Percentiles rank a stretch among this genome's conserved stretches.
phyloP scores from a whole-genome alignment of 108 stramenopile species.

The Chaetoceros muelleri region DNA sequence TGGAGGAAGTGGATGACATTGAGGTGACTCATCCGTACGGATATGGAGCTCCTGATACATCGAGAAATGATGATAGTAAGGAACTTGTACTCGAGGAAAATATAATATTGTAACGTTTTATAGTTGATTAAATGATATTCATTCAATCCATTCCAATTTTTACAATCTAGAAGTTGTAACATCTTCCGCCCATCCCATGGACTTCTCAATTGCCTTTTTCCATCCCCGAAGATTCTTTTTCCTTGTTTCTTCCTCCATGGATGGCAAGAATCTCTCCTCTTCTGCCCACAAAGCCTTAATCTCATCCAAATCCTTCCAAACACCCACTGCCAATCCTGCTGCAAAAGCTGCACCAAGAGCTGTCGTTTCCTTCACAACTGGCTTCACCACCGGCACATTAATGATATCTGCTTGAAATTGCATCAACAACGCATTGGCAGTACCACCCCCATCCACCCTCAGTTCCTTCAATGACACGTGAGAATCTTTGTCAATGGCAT shows the following conservation, averaged over 20 bases:
- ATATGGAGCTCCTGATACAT: not conserved
- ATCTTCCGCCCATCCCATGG: conserved; percentile 75
- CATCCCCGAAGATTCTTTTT: conserved; percentile 63
- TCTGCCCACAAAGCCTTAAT: conserved; percentile 63
- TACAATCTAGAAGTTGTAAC: too few species aligned
- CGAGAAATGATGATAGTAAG: not conserved
- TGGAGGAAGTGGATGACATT: not conserved
- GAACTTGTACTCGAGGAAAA: not conserved
- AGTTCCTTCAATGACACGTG: conserved; percentile 54
- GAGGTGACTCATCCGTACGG: not conserved
- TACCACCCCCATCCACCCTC: conserved; percentile 93
- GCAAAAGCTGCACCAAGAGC: conserved; percentile 92
- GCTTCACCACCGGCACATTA: conserved; percentile 69
- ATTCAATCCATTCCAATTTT: not conserved
- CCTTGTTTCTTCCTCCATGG: conserved; percentile 49
- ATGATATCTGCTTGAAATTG: conserved; percentile 96
- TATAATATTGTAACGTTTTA: not conserved
- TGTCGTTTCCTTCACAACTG: conserved; percentile 88
- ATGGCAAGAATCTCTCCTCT: conserved; percentile 55
- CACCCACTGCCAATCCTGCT: conserved; percentile 92
- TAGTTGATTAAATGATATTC: not conserved
- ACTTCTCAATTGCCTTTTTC: conserved; percentile 84
- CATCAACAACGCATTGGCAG: conserved; percentile 86
- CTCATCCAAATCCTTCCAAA: conserved; percentile 82
- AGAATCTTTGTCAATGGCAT: conserved; percentile 79